These are phyloP conservation scores for Mrakiaceae sp. DNA, from an alignment of 1,284 basidiomycete species.

Conservation along the genomic window DNA sequence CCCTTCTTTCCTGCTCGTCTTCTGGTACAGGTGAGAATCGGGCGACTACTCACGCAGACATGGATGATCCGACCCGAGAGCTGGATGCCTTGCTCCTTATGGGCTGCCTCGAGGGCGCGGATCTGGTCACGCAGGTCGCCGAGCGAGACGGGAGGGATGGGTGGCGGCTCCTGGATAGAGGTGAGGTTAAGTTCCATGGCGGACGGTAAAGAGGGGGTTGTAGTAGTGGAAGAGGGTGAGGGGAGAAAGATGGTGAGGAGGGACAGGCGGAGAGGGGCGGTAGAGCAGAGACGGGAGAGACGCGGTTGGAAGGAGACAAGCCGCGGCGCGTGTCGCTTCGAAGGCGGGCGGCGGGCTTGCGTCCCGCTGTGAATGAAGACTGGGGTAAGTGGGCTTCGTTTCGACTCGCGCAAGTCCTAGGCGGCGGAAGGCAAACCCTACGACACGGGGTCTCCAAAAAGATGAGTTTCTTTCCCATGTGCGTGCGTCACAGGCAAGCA, in stretches of 20 bases:
- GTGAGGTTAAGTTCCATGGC: constrained; percentile 14
- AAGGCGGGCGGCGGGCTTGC: too few species aligned
- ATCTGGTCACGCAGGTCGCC: constrained; percentile 34
- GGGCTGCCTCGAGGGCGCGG: constrained; percentile 52
- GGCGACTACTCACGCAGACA: constrained; percentile 41
- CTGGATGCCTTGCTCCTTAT: constrained; percentile 52
- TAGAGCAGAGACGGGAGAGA: background rate
- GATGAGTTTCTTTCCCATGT: too few species aligned
- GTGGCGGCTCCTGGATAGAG: constrained; percentile 15
- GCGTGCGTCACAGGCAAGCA: too few species aligned
- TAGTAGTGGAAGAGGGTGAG: background rate
- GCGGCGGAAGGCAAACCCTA: too few species aligned
- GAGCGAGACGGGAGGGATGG: constrained; percentile 7
- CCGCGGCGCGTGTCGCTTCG: too few species aligned
- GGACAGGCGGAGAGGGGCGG: background rate
- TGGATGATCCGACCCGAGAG: constrained; percentile 78
- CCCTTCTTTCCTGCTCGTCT: background rate
- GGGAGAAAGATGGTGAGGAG: background rate
- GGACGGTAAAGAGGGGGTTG: background rate
- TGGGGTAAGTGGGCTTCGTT: too few species aligned
- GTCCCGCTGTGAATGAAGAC: too few species aligned
- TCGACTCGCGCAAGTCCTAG: too few species aligned
- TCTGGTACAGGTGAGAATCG: background rate
- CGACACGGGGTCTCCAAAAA: too few species aligned
- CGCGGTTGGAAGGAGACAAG: background rate